Base-by-base conservation (phyloP, 768 basidiomycete genomes). In the Mycena rebaudengoi region DNA sequence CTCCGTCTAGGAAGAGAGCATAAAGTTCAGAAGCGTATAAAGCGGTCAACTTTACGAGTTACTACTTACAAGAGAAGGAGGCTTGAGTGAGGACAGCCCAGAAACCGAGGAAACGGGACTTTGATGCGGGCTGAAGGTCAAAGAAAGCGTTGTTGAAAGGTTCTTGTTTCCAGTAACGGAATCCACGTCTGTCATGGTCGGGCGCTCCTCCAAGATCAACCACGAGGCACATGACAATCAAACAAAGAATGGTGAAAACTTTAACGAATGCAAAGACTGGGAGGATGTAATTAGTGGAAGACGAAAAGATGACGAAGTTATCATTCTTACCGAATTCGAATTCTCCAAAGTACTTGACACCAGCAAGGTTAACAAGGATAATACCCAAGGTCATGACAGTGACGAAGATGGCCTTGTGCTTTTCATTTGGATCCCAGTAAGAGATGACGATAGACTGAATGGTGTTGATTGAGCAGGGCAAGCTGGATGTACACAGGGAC, bases 151-250 rank as follows among this genome's bases (percentile, higher is more conserved):
- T 71, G 68, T 68, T 65, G 61, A 70, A 71, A 14, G 49, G 73
- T 21, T 61, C 56, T 43, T 65, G 73, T 25, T 61, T 71, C 82
- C 83, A 85, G 75, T 78, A 81, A 18, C 77, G 74, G 69, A 78
- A 78, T 14, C 81, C 78, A 58, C 75, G 73, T 57, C 72, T 76
- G 66, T 76, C 73, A 66, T 76, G 71, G 64, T 75, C 74, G 23
- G 83, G 82, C n/a, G 80, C 83, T 32, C 82, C 82, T 49, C 85
- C 85, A 21, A 83, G 74, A 65, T 82, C 81, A 57, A 87, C 75
- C 64, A 86, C 76, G 66, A 86, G 77, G 53, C 82, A 82, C 64
- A 83, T 75, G 65, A 88, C 75, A 39, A 79, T 78, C 26, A 79
- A 62, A 49, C 76, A 76, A 30, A 78, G 65, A 58, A 82, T 69